Percentiles rank a stretch among this genome's conserved stretches.
Evolutionary conservation across 106 monocot species (phyloP).

Genomic region (Dactylorhiza incarnata): DNA sequence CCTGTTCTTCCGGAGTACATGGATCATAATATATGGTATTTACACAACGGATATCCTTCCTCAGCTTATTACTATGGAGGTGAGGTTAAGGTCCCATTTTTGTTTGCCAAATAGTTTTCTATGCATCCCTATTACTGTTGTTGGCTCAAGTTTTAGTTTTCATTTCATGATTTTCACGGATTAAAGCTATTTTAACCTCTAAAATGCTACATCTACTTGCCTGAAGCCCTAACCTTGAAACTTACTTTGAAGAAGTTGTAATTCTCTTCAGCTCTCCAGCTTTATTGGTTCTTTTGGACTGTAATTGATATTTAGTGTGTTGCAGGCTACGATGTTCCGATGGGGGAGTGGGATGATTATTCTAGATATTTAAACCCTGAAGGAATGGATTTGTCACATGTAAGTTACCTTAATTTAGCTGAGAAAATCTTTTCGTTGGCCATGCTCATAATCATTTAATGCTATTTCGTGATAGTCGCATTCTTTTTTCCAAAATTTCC

Average conservation of each 20-base stretch:
- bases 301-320: neutral
- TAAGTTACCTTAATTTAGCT: slow-evolving; percentile 17
- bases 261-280: neutral
- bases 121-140: neutral
- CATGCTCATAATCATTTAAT: neutral
- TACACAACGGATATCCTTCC: slow-evolving; percentile 37
- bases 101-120: neutral
- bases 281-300: neutral
- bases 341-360: slow-evolving; percentile 69
- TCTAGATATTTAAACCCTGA: slow-evolving; percentile 61
- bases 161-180: neutral
- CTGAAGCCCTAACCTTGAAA: neutral
- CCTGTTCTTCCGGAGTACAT: slow-evolving; percentile 45
- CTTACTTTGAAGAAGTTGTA: neutral
- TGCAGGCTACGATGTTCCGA: slow-evolving; percentile 50
- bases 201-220: neutral
- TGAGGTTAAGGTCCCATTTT: slow-evolving; percentile 4
- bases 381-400: slow-evolving; percentile 58
- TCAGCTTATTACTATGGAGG: slow-evolving; percentile 55
- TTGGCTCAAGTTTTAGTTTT: neutral
- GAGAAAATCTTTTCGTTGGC: too few species aligned
- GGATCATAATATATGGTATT: slow-evolving; percentile 47
- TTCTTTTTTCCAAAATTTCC: neutral
- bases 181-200: slow-evolving; percentile 2
- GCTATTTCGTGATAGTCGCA: neutral